phyloP scores from a whole-genome alignment of 306 rosid species.

The Pyrus bretschneideri region DNA sequence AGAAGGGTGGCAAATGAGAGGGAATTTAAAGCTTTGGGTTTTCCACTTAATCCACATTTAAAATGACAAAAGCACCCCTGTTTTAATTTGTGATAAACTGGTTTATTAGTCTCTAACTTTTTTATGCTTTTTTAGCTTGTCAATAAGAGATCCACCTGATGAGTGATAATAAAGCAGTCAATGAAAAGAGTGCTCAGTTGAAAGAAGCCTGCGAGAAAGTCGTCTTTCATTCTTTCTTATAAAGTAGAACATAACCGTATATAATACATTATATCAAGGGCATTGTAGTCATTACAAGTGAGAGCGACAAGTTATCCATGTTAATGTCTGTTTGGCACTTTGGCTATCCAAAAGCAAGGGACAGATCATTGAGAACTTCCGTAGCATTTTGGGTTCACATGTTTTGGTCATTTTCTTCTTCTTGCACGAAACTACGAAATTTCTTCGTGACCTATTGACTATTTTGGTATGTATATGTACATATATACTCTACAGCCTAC shows the following conservation, averaged over 20 bases:
- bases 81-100: neutral
- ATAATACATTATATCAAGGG: neutral
- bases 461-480: neutral
- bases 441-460: neutral
- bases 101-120: neutral
- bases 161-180: neutral
- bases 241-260: neutral
- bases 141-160: neutral
- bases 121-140: neutral
- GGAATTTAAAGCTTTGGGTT: neutral
- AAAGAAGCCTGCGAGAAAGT: neutral
- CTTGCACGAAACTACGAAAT: constrained; percentile 5
- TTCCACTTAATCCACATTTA: neutral
- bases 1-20: neutral
- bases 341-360: neutral
- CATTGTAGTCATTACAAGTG: neutral
- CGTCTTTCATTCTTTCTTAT: neutral
- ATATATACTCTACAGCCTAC: neutral
- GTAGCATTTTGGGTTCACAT: neutral
- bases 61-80: neutral
- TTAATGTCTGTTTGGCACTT: neutral
- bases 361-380: neutral
- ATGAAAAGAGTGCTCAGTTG: neutral
- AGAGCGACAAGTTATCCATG: neutral
- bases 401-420: neutral